phyloP scores from a whole-genome alignment of 257 asterid genomes.

The Solanum bukasovii region DNA sequence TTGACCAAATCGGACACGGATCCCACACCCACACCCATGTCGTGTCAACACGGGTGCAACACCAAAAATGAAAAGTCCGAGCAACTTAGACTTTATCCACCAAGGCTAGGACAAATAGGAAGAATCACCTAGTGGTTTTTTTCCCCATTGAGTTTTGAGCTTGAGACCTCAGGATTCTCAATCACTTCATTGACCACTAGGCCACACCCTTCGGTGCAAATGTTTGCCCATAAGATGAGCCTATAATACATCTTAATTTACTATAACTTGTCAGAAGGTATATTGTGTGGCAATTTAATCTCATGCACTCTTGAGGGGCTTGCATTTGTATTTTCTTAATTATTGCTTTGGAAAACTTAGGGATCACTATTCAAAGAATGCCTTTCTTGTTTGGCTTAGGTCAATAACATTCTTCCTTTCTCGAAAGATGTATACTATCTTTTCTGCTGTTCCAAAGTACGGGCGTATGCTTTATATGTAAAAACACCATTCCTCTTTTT shows the following conservation, averaged over 20 bases:
- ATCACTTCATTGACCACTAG: too few relatives aligned
- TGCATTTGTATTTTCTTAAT: neutral
- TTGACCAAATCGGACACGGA: too few relatives aligned
- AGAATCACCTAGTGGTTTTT: too few relatives aligned
- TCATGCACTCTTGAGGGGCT: neutral
- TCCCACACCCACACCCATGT: too few relatives aligned
- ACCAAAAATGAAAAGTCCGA: too few relatives aligned
- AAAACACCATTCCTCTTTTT: neutral
- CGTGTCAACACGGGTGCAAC: too few relatives aligned
- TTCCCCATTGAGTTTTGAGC: too few relatives aligned
- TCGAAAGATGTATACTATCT: neutral
- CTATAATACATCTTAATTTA: neutral
- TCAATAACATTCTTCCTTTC: neutral
- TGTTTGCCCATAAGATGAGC: neutral
- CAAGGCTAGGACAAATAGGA: too few relatives aligned
- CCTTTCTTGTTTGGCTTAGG: neutral
- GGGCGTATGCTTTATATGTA: neutral
- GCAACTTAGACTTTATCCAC: too few relatives aligned
- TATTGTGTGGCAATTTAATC: neutral
- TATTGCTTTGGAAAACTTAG: neutral
- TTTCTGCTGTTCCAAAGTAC: neutral
- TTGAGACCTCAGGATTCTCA: too few relatives aligned
- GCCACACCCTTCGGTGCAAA: too few relatives aligned
- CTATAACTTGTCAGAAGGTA: neutral
- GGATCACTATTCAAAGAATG: neutral